Percentiles rank a stretch among this genome's conserved stretches.
phyloP scores from a whole-genome alignment of 2,329 filamentous ascomycete genomes.

The Erysiphe pulchra region DNA sequence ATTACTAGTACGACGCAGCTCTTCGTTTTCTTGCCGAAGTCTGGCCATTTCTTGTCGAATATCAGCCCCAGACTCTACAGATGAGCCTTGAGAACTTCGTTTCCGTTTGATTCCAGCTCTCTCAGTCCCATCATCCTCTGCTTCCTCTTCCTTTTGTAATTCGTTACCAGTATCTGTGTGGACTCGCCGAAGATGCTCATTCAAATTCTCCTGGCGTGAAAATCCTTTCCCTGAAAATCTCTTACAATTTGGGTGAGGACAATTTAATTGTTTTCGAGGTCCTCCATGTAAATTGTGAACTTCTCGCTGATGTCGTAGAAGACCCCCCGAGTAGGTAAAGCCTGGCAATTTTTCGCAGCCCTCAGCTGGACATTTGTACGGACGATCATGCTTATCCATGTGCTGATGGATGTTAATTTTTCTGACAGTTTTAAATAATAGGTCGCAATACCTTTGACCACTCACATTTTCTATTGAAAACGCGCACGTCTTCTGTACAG shows the following conservation, averaged over 20 bases:
- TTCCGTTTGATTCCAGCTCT: slow-evolving; percentile 20
- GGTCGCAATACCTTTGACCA: slow-evolving; percentile 40
- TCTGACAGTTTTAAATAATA: neutral
- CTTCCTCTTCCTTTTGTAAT: slow-evolving; percentile 16
- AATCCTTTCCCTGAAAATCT: slow-evolving; percentile 73
- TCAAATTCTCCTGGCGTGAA: slow-evolving; percentile 77
- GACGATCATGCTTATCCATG: slow-evolving; percentile 93
- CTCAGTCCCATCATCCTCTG: slow-evolving; percentile 18
- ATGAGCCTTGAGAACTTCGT: slow-evolving; percentile 13
- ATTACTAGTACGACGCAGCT: slow-evolving; percentile 25
- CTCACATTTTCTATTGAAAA: slow-evolving; percentile 67
- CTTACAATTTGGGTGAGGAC: slow-evolving; percentile 69
- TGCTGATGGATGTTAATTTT: slow-evolving; percentile 27
- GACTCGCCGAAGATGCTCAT: slow-evolving; percentile 79
- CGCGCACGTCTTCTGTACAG: slow-evolving; percentile 36
- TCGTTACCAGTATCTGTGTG: slow-evolving; percentile 28
- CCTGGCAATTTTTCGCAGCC: slow-evolving; percentile 79
- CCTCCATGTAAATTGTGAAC: slow-evolving; percentile 54
- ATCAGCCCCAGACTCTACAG: slow-evolving; percentile 16
- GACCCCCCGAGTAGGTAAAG: slow-evolving; percentile 83
- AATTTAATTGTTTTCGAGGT: slow-evolving; percentile 67
- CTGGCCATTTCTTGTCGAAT: slow-evolving; percentile 40
- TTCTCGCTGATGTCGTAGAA: slow-evolving; percentile 74
- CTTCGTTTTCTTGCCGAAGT: slow-evolving; percentile 36
- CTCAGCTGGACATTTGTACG: slow-evolving; percentile 62